phyloP scores from a whole-genome alignment of 108 stramenopile species.

The Nitzschia sp. region DNA sequence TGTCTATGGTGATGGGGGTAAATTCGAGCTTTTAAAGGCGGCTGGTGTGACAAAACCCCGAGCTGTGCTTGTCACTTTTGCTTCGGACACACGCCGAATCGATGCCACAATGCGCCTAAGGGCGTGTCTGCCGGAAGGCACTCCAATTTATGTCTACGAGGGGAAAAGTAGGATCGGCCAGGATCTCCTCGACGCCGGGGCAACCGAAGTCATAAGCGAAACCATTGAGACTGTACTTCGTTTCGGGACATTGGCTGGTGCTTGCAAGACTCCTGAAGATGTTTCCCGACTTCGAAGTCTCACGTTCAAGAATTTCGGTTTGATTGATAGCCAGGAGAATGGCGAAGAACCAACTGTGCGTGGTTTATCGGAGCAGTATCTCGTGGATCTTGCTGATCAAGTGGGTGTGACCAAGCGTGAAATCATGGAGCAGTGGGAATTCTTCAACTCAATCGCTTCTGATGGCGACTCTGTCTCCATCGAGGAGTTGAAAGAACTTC shows the following conservation, averaged over 20 bases:
- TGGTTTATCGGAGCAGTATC: conserved; percentile 4
- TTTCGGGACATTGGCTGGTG: conserved; percentile 33
- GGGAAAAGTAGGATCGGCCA: conserved; percentile 27
- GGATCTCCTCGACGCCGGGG: conserved; percentile 59
- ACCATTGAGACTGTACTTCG: conserved; percentile 31
- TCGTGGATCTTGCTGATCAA: conserved; percentile 20
- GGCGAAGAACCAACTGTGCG: not conserved
- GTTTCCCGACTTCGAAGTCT: conserved; percentile 7
- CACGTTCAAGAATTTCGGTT: not conserved
- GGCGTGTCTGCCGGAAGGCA: conserved; percentile 54
- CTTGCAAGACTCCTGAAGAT: conserved; percentile 6
- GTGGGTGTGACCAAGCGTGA: conserved; percentile 13
- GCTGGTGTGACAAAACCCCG: conserved; percentile 64
- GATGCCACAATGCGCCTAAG: conserved; percentile 53
- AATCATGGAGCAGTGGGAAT: conserved; percentile 13
- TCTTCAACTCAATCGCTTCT: conserved; percentile 14
- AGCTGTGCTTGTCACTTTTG: conserved; percentile 61
- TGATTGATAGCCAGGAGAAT: not conserved
- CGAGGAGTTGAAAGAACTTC: conserved; percentile 23
- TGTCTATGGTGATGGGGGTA: conserved; percentile 69
- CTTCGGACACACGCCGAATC: conserved; percentile 40
- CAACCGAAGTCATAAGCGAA: conserved; percentile 62
- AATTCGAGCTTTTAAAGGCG: conserved; percentile 48
- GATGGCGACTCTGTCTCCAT: conserved; percentile 19
- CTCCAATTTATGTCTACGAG: conserved; percentile 66